Evolutionary conservation across 1,284 basidiomycete genomes (phyloP), one percentile per base, ranked within the genome.

Genomic region (Ganoderma sinense): DNA sequence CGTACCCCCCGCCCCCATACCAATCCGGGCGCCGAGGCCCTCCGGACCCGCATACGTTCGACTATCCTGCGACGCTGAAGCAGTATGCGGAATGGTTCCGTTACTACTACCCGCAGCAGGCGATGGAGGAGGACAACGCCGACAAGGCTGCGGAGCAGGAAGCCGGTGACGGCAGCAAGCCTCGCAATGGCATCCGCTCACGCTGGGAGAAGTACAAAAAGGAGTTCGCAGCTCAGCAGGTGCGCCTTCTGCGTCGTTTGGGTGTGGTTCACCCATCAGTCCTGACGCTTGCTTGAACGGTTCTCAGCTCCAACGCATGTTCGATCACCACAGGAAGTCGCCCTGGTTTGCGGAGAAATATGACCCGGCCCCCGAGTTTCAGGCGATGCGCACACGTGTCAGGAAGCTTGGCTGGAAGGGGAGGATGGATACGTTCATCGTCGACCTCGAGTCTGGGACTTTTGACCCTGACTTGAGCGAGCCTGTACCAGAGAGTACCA

Each of bases 301-400:
- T 29, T 40, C 39, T 23, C 40, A 95, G 94, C 88, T 97, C 76
- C 94, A 94, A 84, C 92, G 92, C 68, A 92, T 97, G 86, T 97
- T 95, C 86, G 91, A 97, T 59, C 93, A 95, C 79, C 96, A 97
- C 83, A 89, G 91, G 81, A 93, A 93, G 78, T 94, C 94, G 26
- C 92, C 94, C 11, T 98, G 97, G 97, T 98, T 97, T 84, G 89
- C 91, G 70, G 97, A 98, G 85, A 95, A 95, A 80, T 98, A 98
- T 83, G 94, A 94, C 67, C 91, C 91, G 65, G 81, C 88, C 26
- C 83, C 89, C 62, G 93, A 94, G 75, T 88, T 87, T 77, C 85
- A 87, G 65, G 85, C 86, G 59, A 83, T 96, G 78, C 91, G 97
- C 74, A 85, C 85, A 70, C 87, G 94, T 74, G 88, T 96, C 70